Evolutionary conservation across 1,284 basidiomycete species (phyloP), one percentile per base, ranked within the genome.

Genomic region (Retiboletus flavoniger): DNA sequence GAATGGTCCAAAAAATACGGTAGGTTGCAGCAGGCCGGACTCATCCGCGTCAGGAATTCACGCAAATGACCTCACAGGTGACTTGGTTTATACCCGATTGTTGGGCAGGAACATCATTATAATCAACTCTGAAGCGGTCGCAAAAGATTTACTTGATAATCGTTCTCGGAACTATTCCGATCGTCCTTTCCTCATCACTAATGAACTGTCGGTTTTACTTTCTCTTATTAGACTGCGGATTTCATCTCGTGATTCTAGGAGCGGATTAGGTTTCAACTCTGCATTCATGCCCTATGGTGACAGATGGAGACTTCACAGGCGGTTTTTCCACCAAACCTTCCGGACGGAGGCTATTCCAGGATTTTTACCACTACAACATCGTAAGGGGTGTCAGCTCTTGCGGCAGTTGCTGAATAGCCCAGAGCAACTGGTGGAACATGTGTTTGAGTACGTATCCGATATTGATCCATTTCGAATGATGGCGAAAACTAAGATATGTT

Each of bases 71-170:
- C 7, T 4, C 19, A 14, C 10, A 56, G 53, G 54, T 7, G 54
- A 56, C 16, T 9, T 56, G 3, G 2, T 56, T 11, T 38, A 56
- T 16, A 17, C 38, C 1, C 55, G 54, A 31, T 43, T 59, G 10
- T 13, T 56, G 21, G 55, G 55, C 5, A 57, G 24, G 36, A 45
- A 47, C 4, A 21, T 57, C 28, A 54, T 57, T 28, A 42, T 58
- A 3, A 45, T 57, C 26, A 58, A 58, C 13, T 58, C 56, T 0
- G 50, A 54, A 31, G 42, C 36, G 28, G 17, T 49, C 2, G 46
- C 56, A 7, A 59, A 34, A 16, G 50, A 58, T 0, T 16, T 57
- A 17, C 47, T 58, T 13, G 24, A 24, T 24, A 24, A 24, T 24
- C 24, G 24, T 24, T 24, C 24, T 5, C 4, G 24, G 24, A 24